phyloP scores from a whole-genome alignment of 805 yeast species.

The Saccharomycopsis schoenii region DNA sequence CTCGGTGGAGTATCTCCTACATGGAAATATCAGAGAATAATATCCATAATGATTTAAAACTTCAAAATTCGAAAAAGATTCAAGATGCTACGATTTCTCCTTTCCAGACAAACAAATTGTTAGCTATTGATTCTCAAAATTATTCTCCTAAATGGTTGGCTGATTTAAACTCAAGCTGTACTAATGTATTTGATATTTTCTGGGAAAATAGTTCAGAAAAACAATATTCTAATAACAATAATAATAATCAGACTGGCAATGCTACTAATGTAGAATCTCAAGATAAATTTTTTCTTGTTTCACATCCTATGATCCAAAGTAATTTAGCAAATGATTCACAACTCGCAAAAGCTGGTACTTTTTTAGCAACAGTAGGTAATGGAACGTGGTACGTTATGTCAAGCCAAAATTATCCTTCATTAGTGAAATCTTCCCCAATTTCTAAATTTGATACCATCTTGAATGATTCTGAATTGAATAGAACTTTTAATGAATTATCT shows the following conservation, averaged over 20 bases:
- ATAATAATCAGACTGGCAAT: slow-evolving; percentile 9
- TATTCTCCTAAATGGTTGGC: slow-evolving; percentile 76
- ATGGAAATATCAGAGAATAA: slow-evolving; percentile 90
- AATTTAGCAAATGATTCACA: slow-evolving; percentile 18
- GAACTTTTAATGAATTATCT: not conserved
- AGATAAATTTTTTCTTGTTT: slow-evolving; percentile 41
- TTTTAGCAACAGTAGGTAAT: slow-evolving; percentile 50
- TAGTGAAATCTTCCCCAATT: slow-evolving; percentile 70
- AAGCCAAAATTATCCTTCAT: slow-evolving; percentile 63
- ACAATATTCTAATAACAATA: not conserved
- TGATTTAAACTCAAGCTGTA: slow-evolving; percentile 59
- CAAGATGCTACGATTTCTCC: slow-evolving; percentile 80
- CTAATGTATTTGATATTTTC: slow-evolving; percentile 70
- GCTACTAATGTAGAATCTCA: slow-evolving; percentile 1
- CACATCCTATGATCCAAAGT: slow-evolving; percentile 48
- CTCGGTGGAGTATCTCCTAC: slow-evolving; percentile 74
- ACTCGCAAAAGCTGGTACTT: slow-evolving; percentile 38
- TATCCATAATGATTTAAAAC: slow-evolving; percentile 42
- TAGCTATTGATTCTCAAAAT: slow-evolving; percentile 63
- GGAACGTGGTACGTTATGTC: slow-evolving; percentile 86
- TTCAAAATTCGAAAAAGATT: slow-evolving; percentile 41
- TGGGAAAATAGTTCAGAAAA: slow-evolving; percentile 23
- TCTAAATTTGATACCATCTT: slow-evolving; percentile 43
- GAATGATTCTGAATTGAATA: slow-evolving; percentile 12
- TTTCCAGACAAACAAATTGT: slow-evolving; percentile 65